phyloP scores from a whole-genome alignment of 441 rosid species.

The Adansonia rubrostipa region DNA sequence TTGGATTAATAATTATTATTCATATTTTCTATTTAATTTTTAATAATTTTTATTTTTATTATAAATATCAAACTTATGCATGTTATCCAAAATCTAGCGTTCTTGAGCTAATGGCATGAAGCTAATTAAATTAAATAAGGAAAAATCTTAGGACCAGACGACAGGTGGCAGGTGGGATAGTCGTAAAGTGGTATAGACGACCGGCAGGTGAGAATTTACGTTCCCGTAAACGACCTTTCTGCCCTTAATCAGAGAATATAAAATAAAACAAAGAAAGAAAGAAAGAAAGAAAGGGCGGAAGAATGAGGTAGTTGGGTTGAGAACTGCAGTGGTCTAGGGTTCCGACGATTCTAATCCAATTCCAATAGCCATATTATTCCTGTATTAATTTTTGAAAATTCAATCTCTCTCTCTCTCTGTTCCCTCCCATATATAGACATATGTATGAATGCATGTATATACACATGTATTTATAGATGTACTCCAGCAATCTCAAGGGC shows the following conservation, averaged over 20 bases:
- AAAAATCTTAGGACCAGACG: background rate
- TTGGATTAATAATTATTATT: too few relatives aligned
- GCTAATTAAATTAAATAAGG: background rate
- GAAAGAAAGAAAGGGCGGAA: background rate
- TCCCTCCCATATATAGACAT: background rate
- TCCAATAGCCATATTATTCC: background rate
- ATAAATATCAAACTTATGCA: too few relatives aligned
- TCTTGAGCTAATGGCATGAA: too few relatives aligned
- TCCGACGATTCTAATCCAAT: background rate
- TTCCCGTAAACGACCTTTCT: background rate
- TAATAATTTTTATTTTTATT: too few relatives aligned
- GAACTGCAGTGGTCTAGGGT: constrained; percentile 18
- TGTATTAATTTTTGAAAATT: background rate
- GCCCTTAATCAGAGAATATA: background rate
- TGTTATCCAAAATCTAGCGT: too few relatives aligned
- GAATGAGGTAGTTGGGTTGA: background rate
- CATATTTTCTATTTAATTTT: too few relatives aligned
- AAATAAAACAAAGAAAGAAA: too few relatives aligned
- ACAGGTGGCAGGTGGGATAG: constrained; percentile 8
- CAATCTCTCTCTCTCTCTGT: background rate
- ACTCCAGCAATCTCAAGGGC: constrained; percentile 60
- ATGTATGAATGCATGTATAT: constrained; percentile 6
- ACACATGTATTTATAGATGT: constrained; percentile 37
- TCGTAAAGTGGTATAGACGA: background rate
- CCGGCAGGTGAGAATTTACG: constrained; percentile 14